Evolutionary conservation across 768 basidiomycete species (phyloP).

Genomic region (Xerocomellus amylosporus): DNA sequence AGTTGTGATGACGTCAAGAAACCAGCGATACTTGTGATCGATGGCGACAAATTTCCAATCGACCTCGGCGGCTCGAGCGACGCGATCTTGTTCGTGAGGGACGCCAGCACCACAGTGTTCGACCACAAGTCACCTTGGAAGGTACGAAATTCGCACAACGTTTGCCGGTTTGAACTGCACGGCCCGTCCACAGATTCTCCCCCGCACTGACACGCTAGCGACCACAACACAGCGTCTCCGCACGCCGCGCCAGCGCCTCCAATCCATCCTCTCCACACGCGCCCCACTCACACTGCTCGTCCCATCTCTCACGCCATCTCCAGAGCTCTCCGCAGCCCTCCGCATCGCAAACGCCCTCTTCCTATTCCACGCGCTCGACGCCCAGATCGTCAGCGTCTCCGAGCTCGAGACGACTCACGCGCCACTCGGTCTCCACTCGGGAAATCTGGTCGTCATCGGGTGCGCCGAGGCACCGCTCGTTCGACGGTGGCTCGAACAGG

Average conservation of each 20-base stretch:
- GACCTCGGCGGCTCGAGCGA: not conserved
- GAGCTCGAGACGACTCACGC: slow-evolving; percentile 24
- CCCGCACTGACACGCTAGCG: not conserved
- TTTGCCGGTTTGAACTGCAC: not conserved
- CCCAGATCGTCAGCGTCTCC: slow-evolving; percentile 49
- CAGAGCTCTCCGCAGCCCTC: slow-evolving; percentile 53
- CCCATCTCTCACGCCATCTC: slow-evolving; percentile 32
- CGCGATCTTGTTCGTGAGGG: slow-evolving; percentile 12
- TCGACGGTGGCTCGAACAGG: slow-evolving; percentile 29
- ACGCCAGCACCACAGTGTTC: not conserved
- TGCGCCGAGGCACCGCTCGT: slow-evolving; percentile 36
- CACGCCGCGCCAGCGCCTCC: slow-evolving; percentile 45
- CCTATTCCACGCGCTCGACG: slow-evolving; percentile 67
- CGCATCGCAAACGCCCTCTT: slow-evolving; percentile 68
- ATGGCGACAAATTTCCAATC: slow-evolving; percentile 7
- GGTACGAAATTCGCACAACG: slow-evolving; percentile 9
- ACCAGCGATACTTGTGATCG: slow-evolving; percentile 7
- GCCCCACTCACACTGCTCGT: slow-evolving; percentile 59
- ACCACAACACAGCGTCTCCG: not conserved
- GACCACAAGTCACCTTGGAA: slow-evolving; percentile 18
- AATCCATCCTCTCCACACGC: slow-evolving; percentile 55
- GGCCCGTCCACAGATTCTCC: slow-evolving; percentile 2
- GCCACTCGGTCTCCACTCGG: slow-evolving; percentile 17
- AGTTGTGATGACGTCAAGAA: not conserved
- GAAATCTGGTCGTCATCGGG: slow-evolving; percentile 63